A percentile compares a stretch with the other conserved stretches of the same genome.
Conservation (phyloP, 345 rosid species). For the Eucalyptus sideroxylon region DNA sequence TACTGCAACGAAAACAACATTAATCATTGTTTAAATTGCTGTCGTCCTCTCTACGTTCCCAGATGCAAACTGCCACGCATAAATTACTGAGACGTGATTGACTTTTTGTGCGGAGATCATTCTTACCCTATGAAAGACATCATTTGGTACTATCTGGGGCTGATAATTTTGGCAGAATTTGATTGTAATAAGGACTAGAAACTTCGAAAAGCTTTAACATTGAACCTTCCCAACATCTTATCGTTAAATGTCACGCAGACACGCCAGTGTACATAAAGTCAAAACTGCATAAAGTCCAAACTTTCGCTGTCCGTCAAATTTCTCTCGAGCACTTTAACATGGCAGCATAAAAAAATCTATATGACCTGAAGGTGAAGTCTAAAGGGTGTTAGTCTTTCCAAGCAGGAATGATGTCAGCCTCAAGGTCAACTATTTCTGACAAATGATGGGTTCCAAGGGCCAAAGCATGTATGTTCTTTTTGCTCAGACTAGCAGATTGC, state of each 20-base stretch:
- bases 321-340: neutral
- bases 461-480: neutral
- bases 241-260: neutral
- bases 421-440: neutral
- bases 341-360: neutral
- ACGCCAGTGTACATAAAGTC: neutral
- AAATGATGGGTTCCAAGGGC: neutral
- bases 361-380: neutral
- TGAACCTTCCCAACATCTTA: neutral
- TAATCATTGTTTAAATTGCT: neutral
- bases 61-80: neutral
- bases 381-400: neutral
- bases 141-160: neutral
- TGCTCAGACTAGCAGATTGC: neutral
- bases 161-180: neutral
- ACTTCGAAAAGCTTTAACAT: neutral
- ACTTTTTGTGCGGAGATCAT: neutral
- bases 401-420: neutral
- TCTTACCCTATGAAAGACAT: neutral
- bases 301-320: neutral
- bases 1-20: neutral
- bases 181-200: neutral
- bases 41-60: neutral
- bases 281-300: neutral
- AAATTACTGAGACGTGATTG: neutral